These are phyloP conservation scores for Trichosporon sp. DNA, from an alignment of 1,284 basidiomycete species.

Conservation along the genomic window DNA sequence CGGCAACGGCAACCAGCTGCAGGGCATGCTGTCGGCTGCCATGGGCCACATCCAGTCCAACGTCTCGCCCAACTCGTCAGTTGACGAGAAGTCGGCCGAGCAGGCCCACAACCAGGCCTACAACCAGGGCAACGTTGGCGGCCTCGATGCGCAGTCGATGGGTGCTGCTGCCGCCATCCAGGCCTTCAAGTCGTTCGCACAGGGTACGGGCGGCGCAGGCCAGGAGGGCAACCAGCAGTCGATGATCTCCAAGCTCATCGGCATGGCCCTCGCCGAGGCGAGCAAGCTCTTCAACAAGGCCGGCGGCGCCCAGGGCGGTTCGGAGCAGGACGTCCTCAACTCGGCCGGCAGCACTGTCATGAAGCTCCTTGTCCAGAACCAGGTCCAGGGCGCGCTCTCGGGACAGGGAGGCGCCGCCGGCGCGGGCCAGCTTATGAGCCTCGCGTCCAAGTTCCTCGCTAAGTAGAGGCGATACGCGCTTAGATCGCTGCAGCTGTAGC, in stretches of 20 bases:
- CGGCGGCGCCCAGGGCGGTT: constrained; percentile 58
- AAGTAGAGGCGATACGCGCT: no score
- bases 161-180: constrained; percentile 69
- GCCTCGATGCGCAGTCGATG: constrained; percentile 57
- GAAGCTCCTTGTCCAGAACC: constrained; percentile 61
- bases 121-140: constrained; percentile 51
- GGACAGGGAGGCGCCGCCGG: constrained; percentile 51
- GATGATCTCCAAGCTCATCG: constrained; percentile 58
- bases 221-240: constrained; percentile 45
- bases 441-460: constrained; percentile 19
- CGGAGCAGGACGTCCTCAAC: constrained; percentile 75
- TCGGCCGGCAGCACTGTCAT: constrained; percentile 75
- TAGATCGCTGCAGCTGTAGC: no score
- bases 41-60: constrained; percentile 40
- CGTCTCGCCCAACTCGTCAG: constrained; percentile 6
- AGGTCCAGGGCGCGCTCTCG: constrained; percentile 52
- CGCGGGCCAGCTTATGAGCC: constrained; percentile 54
- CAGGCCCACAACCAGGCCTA: constrained; percentile 55
- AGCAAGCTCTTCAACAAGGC: constrained; percentile 61
- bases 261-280: constrained; percentile 71
- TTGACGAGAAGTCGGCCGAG: constrained; percentile 59
- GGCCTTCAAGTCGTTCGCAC: constrained; percentile 57
- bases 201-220: constrained; percentile 15
- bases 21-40: constrained; percentile 31
- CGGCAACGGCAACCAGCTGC: constrained; percentile 38